Evolutionary conservation across 192 early-diverging fungal genomes (phyloP), one percentile per base, ranked within the genome.

Genomic region (Entomortierella chlamydospora): DNA sequence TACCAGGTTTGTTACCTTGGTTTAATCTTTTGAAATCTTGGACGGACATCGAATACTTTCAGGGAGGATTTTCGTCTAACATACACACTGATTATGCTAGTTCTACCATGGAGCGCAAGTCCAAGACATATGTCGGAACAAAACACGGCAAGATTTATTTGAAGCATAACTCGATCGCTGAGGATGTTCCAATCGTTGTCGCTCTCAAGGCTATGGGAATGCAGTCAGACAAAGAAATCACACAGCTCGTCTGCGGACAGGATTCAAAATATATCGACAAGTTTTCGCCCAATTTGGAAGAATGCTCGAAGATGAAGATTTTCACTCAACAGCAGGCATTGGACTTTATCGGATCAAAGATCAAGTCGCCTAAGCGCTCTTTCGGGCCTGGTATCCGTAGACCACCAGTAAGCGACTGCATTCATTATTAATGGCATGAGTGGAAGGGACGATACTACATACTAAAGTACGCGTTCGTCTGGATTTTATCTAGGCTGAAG

Each of bases 161-260:
- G 20, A 94, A 93, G 68, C 96, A 99, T 82, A 99, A 98, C 83
- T 93, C 90, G 53, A 87, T 99, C 55, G 83, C 87, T 26, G 91
- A 93, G 42, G 96, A 98, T 52, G 82, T 99, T 0, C 96, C 97
- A 12, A 88, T 99, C 10, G 90, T 93, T 15, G 82, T 96, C 17
- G 90, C 94, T 4, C 87, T 99, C 84, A 96, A 96, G 83, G 96
- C 95, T 10, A 91, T 99, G 90, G 97, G 97, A 29, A 92, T 99
- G 73, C 92, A 94, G 54, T 90, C 93, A 8, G 97, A 99, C 68
- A 93, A 95, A 70, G 97, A 99, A 84, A 96, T 98, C 71, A 92
- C 94, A 37, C 93, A 95, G 72, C 85, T 99, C 34, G 91, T 99
- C 33, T 95, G 93, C 52, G 98, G 98, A 26, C 84, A 90, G 67